Conservation (phyloP, 2,329 filamentous ascomycete genomes). For the Chalaropsis ovoidea region DNA sequence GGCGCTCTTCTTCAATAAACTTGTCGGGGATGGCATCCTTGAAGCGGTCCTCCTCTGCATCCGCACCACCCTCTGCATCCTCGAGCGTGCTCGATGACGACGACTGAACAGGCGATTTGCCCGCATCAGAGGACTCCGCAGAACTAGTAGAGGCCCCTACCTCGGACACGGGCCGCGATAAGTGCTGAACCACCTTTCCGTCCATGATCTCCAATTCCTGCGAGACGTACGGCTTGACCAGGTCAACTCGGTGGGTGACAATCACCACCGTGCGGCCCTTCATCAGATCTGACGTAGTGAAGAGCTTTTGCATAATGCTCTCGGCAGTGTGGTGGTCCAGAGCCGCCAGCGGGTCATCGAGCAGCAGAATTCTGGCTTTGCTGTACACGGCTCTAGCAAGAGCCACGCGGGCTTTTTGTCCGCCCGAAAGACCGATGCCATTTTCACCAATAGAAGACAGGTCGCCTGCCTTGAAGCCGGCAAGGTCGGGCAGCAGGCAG, state of each 20-base stretch:
- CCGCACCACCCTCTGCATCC: neutral
- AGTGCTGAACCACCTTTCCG: slow-evolving; percentile 33
- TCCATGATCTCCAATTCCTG: slow-evolving; percentile 62
- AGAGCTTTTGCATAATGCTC: slow-evolving; percentile 52
- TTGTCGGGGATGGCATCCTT: slow-evolving; percentile 52
- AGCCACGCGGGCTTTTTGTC: slow-evolving; percentile 53
- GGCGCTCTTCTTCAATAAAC: slow-evolving; percentile 68
- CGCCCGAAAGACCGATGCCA: slow-evolving; percentile 52
- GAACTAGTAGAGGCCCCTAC: neutral
- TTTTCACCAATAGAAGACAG: slow-evolving; percentile 51
- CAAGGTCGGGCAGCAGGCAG: slow-evolving; percentile 46
- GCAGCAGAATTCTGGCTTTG: slow-evolving; percentile 44
- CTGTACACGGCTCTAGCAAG: slow-evolving; percentile 55
- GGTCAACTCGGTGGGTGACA: slow-evolving; percentile 68
- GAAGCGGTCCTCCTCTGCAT: slow-evolving; percentile 6
- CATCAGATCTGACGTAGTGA: slow-evolving; percentile 43
- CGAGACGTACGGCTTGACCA: slow-evolving; percentile 61
- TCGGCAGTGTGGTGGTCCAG: slow-evolving; percentile 53
- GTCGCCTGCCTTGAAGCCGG: slow-evolving; percentile 48
- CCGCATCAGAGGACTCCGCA: neutral
- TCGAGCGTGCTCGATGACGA: slow-evolving; percentile 14
- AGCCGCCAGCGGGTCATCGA: slow-evolving; percentile 55
- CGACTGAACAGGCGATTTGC: slow-evolving; percentile 5
- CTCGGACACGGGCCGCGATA: neutral
- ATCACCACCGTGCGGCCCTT: slow-evolving; percentile 62